Evolutionary conservation across 2,329 filamentous ascomycete genomes (phyloP).

Genomic region (Penicillium hordei): DNA sequence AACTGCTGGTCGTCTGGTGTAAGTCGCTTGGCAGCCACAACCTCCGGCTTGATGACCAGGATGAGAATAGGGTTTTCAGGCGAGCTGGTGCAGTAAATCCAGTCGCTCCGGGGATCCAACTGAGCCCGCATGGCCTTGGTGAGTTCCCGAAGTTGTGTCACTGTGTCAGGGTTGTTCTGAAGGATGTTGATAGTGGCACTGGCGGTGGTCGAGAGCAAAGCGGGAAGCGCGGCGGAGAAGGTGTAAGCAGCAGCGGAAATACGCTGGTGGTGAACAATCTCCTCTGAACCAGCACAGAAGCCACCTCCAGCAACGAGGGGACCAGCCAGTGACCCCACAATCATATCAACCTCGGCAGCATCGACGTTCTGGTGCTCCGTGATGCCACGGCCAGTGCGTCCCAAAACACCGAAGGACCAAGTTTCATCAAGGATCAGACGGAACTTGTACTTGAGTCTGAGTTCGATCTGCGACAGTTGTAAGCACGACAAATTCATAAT

Average conservation of each 20-base stretch:
- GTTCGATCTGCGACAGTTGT: constrained; percentile 63
- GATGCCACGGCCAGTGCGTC: constrained; percentile 83
- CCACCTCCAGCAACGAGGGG: constrained; percentile 89
- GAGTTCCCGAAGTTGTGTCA: constrained; percentile 78
- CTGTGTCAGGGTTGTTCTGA: constrained; percentile 80
- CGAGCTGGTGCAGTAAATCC: constrained; percentile 78
- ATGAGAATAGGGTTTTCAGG: constrained; percentile 85
- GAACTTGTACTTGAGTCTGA: constrained; percentile 97
- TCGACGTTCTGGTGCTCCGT: constrained; percentile 98
- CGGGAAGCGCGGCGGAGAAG: constrained; percentile 90
- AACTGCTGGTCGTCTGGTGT: constrained; percentile 76
- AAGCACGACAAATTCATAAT: constrained; percentile 1
- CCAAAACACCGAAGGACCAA: constrained; percentile 93
- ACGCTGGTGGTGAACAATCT: constrained; percentile 94
- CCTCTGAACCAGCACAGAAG: constrained; percentile 88
- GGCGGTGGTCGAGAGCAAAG: constrained; percentile 91
- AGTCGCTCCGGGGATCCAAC: constrained; percentile 89
- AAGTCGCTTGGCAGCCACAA: constrained; percentile 69
- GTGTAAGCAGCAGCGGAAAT: constrained; percentile 91
- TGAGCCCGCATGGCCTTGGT: constrained; percentile 82
- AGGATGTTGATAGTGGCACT: constrained; percentile 86
- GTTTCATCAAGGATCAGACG: constrained; percentile 96
- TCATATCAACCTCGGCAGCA: constrained; percentile 91
- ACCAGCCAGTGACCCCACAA: constrained; percentile 87
- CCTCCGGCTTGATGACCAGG: constrained; percentile 77